A percentile compares a stretch with the other conserved stretches of the same genome.
phyloP scores from a whole-genome alignment of 2,329 filamentous ascomycete genomes.

The Aulographum hederae region DNA sequence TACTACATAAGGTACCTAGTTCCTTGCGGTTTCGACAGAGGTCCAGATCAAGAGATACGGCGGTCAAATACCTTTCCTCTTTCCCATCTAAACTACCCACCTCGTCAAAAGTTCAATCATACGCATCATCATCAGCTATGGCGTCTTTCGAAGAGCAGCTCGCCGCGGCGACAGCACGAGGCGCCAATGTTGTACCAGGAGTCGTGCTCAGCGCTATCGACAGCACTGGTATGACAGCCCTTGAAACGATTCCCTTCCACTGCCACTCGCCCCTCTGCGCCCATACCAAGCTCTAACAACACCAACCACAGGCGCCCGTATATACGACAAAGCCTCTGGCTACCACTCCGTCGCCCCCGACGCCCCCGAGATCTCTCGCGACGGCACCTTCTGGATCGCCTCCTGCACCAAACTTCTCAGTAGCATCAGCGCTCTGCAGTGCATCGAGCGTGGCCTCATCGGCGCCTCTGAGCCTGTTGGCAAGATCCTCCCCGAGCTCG shows the following conservation, averaged over 20 bases:
- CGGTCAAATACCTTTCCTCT: too few species aligned
- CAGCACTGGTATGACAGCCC: background rate
- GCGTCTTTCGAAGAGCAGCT: background rate
- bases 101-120: too few species aligned
- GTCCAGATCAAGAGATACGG: too few species aligned
- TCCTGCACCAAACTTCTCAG: constrained; percentile 22
- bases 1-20: too few species aligned
- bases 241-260: background rate
- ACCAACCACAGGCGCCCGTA: constrained; percentile 2
- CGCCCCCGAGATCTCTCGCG: constrained; percentile 1
- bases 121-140: too few species aligned
- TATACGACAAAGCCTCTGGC: constrained; percentile 5
- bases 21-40: too few species aligned
- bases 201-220: background rate
- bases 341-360: constrained; percentile 2
- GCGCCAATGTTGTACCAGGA: background rate
- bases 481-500: constrained; percentile 14
- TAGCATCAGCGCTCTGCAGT: constrained; percentile 14
- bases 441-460: constrained; percentile 16
- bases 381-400: constrained; percentile 19
- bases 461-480: constrained; percentile 14
- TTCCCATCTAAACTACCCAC: too few species aligned
- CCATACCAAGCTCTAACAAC: background rate
- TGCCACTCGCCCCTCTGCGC: too few species aligned
- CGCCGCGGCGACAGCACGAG: background rate